Evolutionary conservation across 139 green algal genomes (phyloP), one percentile per base, ranked within the genome.

Genomic region (Chlorella vulgaris): DNA sequence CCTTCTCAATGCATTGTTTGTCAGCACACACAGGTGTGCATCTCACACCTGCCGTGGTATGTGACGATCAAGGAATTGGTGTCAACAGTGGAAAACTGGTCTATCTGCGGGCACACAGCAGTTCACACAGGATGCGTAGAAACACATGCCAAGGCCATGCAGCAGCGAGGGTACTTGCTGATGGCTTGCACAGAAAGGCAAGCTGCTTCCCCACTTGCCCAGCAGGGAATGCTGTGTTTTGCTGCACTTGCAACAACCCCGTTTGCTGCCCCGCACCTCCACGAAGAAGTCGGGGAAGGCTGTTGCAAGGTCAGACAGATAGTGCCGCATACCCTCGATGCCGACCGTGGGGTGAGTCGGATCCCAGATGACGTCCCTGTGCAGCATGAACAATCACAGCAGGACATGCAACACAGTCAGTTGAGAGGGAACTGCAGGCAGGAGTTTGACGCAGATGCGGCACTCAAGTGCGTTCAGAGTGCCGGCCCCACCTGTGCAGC

Each of bases 281-380:
- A 82, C 74, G 55, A 62, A 74, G n/a, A 86, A 83, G 80, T 86
- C 82, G 1, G 82, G 82, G 74, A 86, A 86, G 50, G 82, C 75
- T 18, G 65, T 79, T 31, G n/a, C 60, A 29, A 83, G 33, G 80
- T 86, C 82, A n/a, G 76, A 7, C 35, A 86, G 65, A 50, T 83
- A 83, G 65, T 86, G 82, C 39, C 39, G 50, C 75, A 86, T 78
- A 35, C 75, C 82, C 28, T 71, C 47, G n/a, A 81, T 51, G 24
- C 82, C 82, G 15, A 78, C 75, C 1, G 75, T 82, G 51, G 82
- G 82, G 58, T 86, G 82, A 22, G 36, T 43, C 28, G 82, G 75
- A 75, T 83, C 82, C 82, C 82, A 86, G 26, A 86, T 65, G 36
- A 69, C 50, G 18, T 10, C n/a, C 2, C 18, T 2, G 24, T 5